Base-by-base conservation (phyloP, 805 yeast species). In the Candida verbasci region DNA sequence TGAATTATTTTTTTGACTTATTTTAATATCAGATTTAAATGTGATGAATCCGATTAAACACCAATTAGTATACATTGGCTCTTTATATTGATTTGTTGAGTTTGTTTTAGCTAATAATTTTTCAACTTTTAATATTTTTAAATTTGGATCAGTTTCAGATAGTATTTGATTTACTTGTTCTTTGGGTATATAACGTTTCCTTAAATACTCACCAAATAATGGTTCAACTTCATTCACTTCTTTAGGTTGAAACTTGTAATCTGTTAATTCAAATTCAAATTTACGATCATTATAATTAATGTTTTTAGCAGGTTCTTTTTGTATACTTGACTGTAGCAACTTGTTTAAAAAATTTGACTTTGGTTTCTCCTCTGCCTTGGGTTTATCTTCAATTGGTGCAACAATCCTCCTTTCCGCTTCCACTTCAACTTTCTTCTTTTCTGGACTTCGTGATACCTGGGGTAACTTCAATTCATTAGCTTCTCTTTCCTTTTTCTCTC, bases 41-140 rank as follows among this genome's bases (percentile, higher is more conserved):
- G 77, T 62, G 0, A 89, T 64, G 2, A 85, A 67, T 1, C 95
- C 97, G n/a, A 82, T 49, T 1, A 80, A 72, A n/a, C 81, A 80
- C 83, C 87, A 88, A 52, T 89, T 88, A 3, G 82, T 59, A 48
- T 81, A 80, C 23, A 61, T 59, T 0, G 96, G 95, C 31, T 83
- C 83, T 5, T 59, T 53, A 50, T 74, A 88, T 15, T 74, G 65
- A 14, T 40, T 43, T 0, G 95, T 93, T 2, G 93, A 82, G 20
- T 55, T 45, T 1, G 88, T 78, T 44, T 80, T 78, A 1, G 86
- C 82, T 46, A 76, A 68, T 2, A 83, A 54, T 45, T 79, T 77
- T 8, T 73, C 72, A 2, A 86, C 53, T 27, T 83, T 62, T 31
- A 85, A 56, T 1, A 81, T 53, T 45, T 80, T 78, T 41, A 74